Percentiles rank a stretch among this genome's conserved stretches.
These are phyloP conservation scores for Suhomyces kilbournensis DNA, from an alignment of 805 yeast species.

Conservation along the genomic window DNA sequence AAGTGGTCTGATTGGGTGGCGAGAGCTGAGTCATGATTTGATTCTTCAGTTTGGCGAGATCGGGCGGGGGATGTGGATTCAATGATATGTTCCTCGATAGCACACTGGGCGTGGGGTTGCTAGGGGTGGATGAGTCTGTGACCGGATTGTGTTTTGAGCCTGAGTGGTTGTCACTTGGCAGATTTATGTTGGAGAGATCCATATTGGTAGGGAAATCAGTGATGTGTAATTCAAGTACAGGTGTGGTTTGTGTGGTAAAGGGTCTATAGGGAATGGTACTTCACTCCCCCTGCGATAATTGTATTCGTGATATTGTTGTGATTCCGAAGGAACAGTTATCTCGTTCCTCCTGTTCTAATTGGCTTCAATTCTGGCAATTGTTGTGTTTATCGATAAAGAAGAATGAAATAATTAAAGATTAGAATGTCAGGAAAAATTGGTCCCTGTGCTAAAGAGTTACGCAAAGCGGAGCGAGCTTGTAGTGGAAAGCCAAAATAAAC, in stretches of 20 bases:
- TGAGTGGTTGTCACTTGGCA: neutral
- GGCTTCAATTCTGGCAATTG: neutral
- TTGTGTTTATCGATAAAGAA: neutral
- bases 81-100: neutral
- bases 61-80: conserved; percentile 2
- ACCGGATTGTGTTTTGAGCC: neutral
- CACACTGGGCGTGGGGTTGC: neutral
- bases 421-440: neutral
- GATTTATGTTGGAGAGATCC: no score
- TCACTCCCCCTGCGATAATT: no score
- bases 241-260: no score
- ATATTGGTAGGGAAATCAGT: neutral
- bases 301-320: neutral
- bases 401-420: neutral
- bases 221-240: no score
- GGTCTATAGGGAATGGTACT: neutral
- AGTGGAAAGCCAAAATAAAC: neutral
- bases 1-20: neutral
- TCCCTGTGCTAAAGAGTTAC: neutral
- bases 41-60: neutral
- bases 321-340: neutral
- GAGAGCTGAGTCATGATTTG: neutral
- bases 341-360: neutral
- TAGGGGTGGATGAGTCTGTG: neutral
- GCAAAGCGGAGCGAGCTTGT: neutral